These are phyloP conservation scores for Nicotiana tabacum DNA, from an alignment of 257 asterid genomes.

Conservation along the genomic window DNA sequence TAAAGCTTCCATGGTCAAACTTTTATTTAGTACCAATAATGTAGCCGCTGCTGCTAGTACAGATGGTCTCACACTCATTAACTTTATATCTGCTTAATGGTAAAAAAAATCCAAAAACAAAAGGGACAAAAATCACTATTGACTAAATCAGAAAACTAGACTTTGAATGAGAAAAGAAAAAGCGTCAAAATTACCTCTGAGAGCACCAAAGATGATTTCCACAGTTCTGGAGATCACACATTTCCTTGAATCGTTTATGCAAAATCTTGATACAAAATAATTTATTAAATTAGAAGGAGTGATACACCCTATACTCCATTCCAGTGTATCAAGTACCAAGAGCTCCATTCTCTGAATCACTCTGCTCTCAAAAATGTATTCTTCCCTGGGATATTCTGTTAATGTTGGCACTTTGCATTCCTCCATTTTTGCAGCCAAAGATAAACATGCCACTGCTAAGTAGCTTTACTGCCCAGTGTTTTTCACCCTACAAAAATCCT, in stretches of 20 bases:
- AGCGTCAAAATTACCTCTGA: conserved; percentile 28
- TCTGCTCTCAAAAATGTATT: conserved; percentile 30
- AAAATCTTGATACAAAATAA: conserved; percentile 35
- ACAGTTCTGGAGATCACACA: conserved; percentile 26
- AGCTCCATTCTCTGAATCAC: conserved; percentile 43
- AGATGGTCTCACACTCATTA: too few species aligned
- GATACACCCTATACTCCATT: conserved; percentile 39
- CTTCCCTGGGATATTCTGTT: conserved; percentile 33
- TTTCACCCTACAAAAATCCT: conserved; percentile 31
- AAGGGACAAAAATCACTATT: too few species aligned
- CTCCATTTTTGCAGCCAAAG: conserved; percentile 64
- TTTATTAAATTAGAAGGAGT: conserved; percentile 45
- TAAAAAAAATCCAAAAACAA: too few species aligned
- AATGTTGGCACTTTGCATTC: conserved; percentile 35
- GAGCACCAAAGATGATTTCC: conserved; percentile 24
- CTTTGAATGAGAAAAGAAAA: too few species aligned
- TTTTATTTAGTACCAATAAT: too few species aligned
- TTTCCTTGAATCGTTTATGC: conserved; percentile 14
- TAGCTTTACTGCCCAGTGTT: conserved; percentile 40
- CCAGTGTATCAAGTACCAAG: conserved; percentile 36
- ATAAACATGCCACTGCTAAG: conserved; percentile 45
- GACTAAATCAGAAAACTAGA: too few species aligned
- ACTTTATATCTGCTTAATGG: too few species aligned
- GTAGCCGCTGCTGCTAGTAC: too few species aligned
- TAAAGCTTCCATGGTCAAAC: too few species aligned